Evolutionary conservation across 306 rosid species (phyloP).

Genomic region (Neltuma alba): DNA sequence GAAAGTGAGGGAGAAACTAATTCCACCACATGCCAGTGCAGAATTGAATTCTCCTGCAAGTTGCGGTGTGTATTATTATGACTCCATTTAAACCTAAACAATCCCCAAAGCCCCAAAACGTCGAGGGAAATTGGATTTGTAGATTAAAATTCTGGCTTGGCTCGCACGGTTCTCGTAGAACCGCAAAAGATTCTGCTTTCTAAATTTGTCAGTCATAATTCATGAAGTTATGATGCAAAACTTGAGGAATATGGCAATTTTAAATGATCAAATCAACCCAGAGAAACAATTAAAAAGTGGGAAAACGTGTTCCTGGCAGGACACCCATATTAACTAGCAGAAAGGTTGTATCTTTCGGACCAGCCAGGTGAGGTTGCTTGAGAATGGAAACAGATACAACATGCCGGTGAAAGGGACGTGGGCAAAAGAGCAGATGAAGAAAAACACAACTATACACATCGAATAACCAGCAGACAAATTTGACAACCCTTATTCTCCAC

Average conservation of each 20-base stretch:
- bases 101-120: neutral
- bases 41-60: neutral
- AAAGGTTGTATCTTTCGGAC: neutral
- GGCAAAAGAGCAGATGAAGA: neutral
- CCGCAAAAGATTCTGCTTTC: neutral
- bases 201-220: neutral
- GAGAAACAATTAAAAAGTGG: neutral
- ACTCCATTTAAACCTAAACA: neutral
- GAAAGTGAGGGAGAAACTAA: neutral
- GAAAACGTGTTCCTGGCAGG: neutral
- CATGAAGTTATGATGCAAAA: neutral
- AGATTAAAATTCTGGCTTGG: neutral
- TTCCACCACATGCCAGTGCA: neutral
- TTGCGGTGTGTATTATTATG: neutral
- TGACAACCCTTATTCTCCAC: too few relatives aligned
- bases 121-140: neutral
- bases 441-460: too few relatives aligned
- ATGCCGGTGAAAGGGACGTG: neutral
- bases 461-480: too few relatives aligned
- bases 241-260: neutral
- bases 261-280: neutral
- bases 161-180: neutral
- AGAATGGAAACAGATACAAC: neutral
- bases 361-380: too few relatives aligned
- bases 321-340: neutral